Evolutionary conservation across 2,329 filamentous ascomycete genomes (phyloP).

Genomic region (Arthrobotrys pseudoclavata): DNA sequence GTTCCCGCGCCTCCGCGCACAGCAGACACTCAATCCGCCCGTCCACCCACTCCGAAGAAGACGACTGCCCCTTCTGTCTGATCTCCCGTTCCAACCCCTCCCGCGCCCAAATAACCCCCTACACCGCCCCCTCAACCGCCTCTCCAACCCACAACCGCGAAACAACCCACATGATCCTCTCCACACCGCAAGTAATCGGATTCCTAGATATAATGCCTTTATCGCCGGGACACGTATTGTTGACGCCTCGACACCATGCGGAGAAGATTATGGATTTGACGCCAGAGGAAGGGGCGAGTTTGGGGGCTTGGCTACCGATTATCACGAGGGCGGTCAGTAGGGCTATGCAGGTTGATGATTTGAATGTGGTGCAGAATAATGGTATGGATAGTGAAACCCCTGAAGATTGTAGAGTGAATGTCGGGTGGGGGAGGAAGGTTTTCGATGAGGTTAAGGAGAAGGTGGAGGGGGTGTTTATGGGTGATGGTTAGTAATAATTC

Average conservation of each 20-base stretch:
- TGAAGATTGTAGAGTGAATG: conserved; percentile 56
- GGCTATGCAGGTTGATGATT: conserved; percentile 81
- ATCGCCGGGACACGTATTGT: conserved; percentile 82
- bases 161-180: conserved; percentile 77
- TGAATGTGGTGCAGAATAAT: conserved; percentile 98
- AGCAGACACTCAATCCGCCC: conserved; percentile 10
- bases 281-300: conserved; percentile 74
- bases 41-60: conserved; percentile 65
- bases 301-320: conserved; percentile 78
- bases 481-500: conserved; percentile 31
- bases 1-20: conserved; percentile 34
- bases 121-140: conserved; percentile 44
- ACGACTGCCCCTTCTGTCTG: conserved; percentile 74
- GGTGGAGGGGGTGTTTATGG: conserved; percentile 53
- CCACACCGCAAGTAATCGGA: conserved; percentile 81
- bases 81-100: conserved; percentile 70
- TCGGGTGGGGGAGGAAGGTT: conserved; percentile 57
- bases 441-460: conserved; percentile 58
- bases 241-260: conserved; percentile 82
- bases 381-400: conserved; percentile 68
- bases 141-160: conserved; percentile 62
- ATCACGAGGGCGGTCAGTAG: conserved; percentile 78
- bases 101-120: conserved; percentile 36
- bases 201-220: conserved; percentile 96
- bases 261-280: conserved; percentile 81